Conservation (phyloP, 805 yeast genomes). For the Barnettozyma populi region DNA sequence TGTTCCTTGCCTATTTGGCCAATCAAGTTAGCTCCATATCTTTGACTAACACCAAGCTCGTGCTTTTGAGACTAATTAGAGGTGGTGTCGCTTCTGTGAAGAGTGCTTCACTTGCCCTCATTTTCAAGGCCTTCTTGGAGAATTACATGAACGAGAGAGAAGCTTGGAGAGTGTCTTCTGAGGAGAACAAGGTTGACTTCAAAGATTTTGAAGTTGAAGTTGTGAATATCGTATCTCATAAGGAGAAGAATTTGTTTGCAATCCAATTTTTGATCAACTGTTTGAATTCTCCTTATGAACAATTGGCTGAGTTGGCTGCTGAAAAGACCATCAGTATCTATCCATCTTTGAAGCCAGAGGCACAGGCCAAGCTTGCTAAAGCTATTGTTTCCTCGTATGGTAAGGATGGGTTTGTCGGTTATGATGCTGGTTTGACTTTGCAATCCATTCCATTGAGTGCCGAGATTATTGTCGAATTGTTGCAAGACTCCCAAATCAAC, state of each 20-base stretch:
- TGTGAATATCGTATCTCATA: conserved; percentile 53
- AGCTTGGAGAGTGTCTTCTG: conserved; percentile 39
- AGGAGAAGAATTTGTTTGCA: conserved; percentile 52
- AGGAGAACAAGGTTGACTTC: conserved; percentile 44
- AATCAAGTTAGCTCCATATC: conserved; percentile 55
- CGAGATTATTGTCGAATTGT: conserved; percentile 51
- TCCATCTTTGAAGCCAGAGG: conserved; percentile 48
- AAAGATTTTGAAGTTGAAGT: conserved; percentile 51
- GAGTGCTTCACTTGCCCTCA: conserved; percentile 40
- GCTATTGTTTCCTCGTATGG: conserved; percentile 53
- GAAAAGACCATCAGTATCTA: conserved; percentile 52
- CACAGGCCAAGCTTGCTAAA: conserved; percentile 52
- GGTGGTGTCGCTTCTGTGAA: conserved; percentile 31
- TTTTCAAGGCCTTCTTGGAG: conserved; percentile 41
- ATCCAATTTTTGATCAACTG: conserved; percentile 55
- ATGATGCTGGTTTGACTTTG: conserved; percentile 49
- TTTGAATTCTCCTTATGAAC: conserved; percentile 40
- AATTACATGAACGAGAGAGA: conserved; percentile 43
- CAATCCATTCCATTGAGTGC: conserved; percentile 51
- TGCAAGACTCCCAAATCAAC: conserved; percentile 55
- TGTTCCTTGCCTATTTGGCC: conserved; percentile 58
- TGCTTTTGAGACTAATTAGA: conserved; percentile 42
- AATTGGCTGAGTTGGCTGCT: conserved; percentile 44
- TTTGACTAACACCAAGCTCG: conserved; percentile 51
- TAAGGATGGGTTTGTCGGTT: conserved; percentile 35